A percentile compares a stretch with the other conserved stretches of the same genome.
Evolutionary conservation across 2,329 filamentous ascomycete genomes (phyloP).

Genomic region (Diaporthe aspalathi): DNA sequence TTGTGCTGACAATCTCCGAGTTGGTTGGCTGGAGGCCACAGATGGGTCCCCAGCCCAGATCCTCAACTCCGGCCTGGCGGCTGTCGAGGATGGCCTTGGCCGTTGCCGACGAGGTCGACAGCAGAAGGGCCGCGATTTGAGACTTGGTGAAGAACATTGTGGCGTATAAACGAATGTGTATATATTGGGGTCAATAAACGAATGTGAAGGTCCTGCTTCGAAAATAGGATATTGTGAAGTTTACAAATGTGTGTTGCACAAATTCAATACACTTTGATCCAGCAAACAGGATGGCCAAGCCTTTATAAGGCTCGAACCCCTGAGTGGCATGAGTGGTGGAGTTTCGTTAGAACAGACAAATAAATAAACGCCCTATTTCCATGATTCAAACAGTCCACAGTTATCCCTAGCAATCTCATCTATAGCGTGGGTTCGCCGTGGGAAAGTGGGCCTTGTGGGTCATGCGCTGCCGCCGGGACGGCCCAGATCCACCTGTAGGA

Average conservation of each 20-base stretch:
- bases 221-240: neutral
- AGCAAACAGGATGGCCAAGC: neutral
- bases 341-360: neutral
- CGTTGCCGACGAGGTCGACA: conserved; percentile 33
- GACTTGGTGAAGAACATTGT: conserved; percentile 27
- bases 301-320: conserved; percentile 6
- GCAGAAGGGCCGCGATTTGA: conserved; percentile 18
- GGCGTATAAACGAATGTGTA: conserved; percentile 11
- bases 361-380: conserved; percentile 12
- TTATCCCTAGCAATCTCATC: conserved; percentile 21
- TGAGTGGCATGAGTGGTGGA: conserved; percentile 9
- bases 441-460: neutral
- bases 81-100: conserved; percentile 33
- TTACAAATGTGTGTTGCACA: conserved; percentile 2
- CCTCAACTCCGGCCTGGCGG: conserved; percentile 36
- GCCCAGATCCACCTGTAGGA: conserved; percentile 19
- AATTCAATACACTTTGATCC: neutral
- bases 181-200: conserved; percentile 5
- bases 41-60: conserved; percentile 42
- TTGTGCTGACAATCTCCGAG: conserved; percentile 41
- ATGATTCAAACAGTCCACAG: conserved; percentile 22
- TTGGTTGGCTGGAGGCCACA: conserved; percentile 43
- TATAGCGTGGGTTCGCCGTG: neutral
- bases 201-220: conserved; percentile 24
- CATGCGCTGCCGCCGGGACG: neutral